phyloP scores from a whole-genome alignment of 805 yeast species.

The Yarrowia bubula region DNA sequence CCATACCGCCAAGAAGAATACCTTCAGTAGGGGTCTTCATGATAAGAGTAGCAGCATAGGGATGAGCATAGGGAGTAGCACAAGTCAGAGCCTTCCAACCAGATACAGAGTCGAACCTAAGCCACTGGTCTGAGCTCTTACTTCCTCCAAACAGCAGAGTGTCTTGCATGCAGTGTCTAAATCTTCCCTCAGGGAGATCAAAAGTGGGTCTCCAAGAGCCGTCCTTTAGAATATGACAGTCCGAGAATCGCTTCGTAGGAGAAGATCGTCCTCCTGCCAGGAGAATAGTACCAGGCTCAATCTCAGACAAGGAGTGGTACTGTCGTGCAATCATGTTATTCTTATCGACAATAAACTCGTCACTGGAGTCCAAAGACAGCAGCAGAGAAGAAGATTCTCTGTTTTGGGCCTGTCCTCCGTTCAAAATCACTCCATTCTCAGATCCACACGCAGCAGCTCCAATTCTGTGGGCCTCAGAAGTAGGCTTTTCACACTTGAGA shows the following conservation, averaged over 20 bases:
- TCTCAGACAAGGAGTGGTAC: constrained; percentile 53
- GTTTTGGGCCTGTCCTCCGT: constrained; percentile 41
- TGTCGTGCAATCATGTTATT: constrained; percentile 45
- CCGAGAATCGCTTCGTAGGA: constrained; percentile 51
- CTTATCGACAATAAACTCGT: constrained; percentile 2
- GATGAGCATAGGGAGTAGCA: background rate
- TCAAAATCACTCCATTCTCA: constrained; percentile 31
- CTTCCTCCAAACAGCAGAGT: constrained; percentile 18
- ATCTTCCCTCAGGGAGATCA: constrained; percentile 41
- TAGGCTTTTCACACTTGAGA: background rate
- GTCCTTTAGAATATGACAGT: constrained; percentile 44
- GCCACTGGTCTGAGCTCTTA: constrained; percentile 15
- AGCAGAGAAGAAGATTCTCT: constrained; percentile 30
- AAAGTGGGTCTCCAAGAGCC: constrained; percentile 45
- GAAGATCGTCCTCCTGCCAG: constrained; percentile 67
- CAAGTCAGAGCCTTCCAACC: constrained; percentile 15
- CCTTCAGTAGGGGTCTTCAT: constrained; percentile 21
- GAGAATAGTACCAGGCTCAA: constrained; percentile 39
- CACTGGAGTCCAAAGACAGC: constrained; percentile 14
- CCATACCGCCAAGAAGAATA: constrained; percentile 14
- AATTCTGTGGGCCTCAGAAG: constrained; percentile 39
- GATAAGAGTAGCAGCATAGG: background rate
- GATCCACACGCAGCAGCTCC: constrained; percentile 44
- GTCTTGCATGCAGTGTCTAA: background rate
- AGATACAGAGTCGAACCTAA: background rate